A percentile compares a stretch with the other conserved stretches of the same genome.
phyloP scores from a whole-genome alignment of 768 basidiomycete genomes.

The Russula sp. region DNA sequence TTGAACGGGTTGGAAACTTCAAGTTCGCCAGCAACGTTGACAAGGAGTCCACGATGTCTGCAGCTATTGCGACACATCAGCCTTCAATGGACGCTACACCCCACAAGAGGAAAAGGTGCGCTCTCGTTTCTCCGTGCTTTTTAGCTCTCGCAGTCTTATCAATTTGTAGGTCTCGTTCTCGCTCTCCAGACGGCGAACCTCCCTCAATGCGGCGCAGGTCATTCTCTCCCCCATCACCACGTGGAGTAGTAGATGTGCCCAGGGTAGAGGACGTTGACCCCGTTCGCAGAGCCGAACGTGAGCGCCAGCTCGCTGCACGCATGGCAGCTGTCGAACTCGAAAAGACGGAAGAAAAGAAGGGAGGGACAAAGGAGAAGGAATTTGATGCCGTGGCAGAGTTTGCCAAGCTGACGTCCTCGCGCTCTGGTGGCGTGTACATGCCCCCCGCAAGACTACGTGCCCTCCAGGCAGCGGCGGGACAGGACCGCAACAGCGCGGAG shows the following conservation, averaged over 20 bases:
- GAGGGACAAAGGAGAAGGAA: constrained; percentile 40
- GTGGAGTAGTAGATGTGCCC: constrained; percentile 41
- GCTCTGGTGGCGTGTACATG: constrained; percentile 94
- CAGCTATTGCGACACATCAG: constrained; percentile 11
- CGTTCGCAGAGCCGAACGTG: constrained; percentile 68
- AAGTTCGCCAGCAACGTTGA: constrained; percentile 11
- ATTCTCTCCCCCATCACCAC: constrained; percentile 38
- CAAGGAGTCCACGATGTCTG: constrained; percentile 15
- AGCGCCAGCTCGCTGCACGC: constrained; percentile 72
- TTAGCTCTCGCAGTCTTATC: background rate
- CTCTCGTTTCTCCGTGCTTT: background rate
- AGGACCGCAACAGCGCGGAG: constrained; percentile 81
- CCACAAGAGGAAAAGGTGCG: constrained; percentile 29
- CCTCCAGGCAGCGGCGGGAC: constrained; percentile 76
- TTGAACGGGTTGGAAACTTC: background rate
- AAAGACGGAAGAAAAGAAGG: constrained; percentile 45
- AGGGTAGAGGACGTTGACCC: constrained; percentile 74
- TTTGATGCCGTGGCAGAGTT: constrained; percentile 84
- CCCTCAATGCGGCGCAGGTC: constrained; percentile 46
- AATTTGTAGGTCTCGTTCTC: constrained; percentile 37
- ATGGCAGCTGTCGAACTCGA: constrained; percentile 68
- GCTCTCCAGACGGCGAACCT: constrained; percentile 38
- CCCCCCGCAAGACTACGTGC: constrained; percentile 92
- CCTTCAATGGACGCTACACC: constrained; percentile 6
- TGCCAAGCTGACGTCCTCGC: constrained; percentile 74